A percentile compares a stretch with the other conserved stretches of the same genome.
Evolutionary conservation across 257 asterid genomes (phyloP).

Genomic region (Solanum acaule): DNA sequence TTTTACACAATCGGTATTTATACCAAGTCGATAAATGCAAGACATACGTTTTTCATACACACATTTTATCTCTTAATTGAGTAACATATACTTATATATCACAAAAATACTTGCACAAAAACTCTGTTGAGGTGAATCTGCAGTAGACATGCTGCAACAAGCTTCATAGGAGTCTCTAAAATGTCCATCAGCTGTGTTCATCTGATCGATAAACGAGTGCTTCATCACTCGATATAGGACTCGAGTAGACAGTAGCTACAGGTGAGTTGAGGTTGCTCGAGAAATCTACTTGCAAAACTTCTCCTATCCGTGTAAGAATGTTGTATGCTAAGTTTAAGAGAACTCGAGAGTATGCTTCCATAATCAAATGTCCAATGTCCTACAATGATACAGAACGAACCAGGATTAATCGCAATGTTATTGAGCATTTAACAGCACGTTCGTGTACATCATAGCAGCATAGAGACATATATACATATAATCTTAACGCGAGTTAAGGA

Average conservation of each 20-base stretch:
- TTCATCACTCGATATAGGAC: slow-evolving; percentile 57
- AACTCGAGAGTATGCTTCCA: slow-evolving; percentile 89
- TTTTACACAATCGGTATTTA: background rate
- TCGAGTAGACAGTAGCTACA: slow-evolving; percentile 38
- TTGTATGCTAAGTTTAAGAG: slow-evolving; percentile 64
- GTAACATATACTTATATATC: background rate
- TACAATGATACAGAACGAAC: slow-evolving; percentile 5
- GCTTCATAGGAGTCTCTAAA: slow-evolving; percentile 24
- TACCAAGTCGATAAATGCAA: background rate
- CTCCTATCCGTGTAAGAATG: slow-evolving; percentile 63
- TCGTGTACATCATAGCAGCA: background rate
- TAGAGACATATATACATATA: background rate
- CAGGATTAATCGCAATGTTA: background rate
- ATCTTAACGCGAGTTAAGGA: background rate
- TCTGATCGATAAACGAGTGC: slow-evolving; percentile 64
- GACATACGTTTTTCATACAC: background rate
- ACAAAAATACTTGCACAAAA: background rate
- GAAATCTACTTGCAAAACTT: slow-evolving; percentile 65
- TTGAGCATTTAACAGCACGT: background rate
- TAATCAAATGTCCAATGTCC: slow-evolving; percentile 78
- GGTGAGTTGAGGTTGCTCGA: slow-evolving; percentile 74
- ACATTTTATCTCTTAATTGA: background rate
- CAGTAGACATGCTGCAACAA: slow-evolving; percentile 41
- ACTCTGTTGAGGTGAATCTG: slow-evolving; percentile 32
- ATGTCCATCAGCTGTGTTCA: slow-evolving; percentile 32